These are phyloP conservation scores for Posidonia australis DNA, from an alignment of 106 monocot genomes.

Conservation along the genomic window DNA sequence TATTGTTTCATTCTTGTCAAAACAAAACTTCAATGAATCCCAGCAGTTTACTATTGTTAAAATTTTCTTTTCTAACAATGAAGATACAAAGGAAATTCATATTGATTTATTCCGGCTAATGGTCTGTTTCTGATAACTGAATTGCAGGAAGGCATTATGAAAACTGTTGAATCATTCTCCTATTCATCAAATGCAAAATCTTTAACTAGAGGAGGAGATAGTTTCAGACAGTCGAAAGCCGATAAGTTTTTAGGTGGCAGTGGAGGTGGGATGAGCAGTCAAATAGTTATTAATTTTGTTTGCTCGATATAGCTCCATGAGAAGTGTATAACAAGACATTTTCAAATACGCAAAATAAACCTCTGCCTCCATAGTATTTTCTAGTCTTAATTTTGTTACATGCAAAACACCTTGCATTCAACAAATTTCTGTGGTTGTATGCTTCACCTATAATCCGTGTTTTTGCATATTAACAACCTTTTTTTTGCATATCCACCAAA, in stretches of 20 bases:
- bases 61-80: not conserved
- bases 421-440: too few relatives aligned
- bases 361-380: too few relatives aligned
- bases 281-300: not conserved
- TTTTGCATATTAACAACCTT: too few relatives aligned
- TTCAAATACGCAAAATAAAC: too few relatives aligned
- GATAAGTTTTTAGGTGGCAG: conserved; percentile 56
- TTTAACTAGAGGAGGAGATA: conserved; percentile 18
- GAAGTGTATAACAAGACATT: too few relatives aligned
- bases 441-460: too few relatives aligned
- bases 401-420: too few relatives aligned
- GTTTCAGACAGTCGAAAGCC: conserved; percentile 48
- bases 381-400: too few relatives aligned
- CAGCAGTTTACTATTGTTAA: not conserved
- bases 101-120: not conserved
- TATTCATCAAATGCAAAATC: conserved; percentile 28
- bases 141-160: conserved; percentile 56
- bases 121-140: conserved; percentile 10
- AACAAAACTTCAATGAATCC: too few relatives aligned
- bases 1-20: too few relatives aligned
- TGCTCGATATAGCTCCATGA: not conserved
- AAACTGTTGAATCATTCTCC: conserved; percentile 53
- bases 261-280: conserved; percentile 30
- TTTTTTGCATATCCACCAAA: too few relatives aligned
- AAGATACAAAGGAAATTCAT: not conserved